Evolutionary conservation across 495 filamentous ascomycete genomes (phyloP).

Genomic region (Annulohypoxylon maeteangense): DNA sequence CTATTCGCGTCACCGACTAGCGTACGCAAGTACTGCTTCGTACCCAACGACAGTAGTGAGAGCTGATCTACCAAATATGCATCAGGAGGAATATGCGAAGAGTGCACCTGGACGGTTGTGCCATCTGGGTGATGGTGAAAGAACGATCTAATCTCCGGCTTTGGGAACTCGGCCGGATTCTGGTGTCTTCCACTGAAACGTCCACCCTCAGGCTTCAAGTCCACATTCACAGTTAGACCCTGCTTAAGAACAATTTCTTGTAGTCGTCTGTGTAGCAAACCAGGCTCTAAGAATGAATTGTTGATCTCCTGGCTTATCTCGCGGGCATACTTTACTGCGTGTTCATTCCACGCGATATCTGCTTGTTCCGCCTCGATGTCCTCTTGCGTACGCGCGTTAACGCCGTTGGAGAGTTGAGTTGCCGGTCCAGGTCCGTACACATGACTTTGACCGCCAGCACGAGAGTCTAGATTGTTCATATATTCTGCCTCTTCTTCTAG

Average conservation of each 20-base stretch:
- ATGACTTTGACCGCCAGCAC: constrained; percentile 56
- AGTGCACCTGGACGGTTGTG: constrained; percentile 65
- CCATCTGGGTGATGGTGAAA: constrained; percentile 60
- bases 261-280: constrained; percentile 56
- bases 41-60: constrained; percentile 76
- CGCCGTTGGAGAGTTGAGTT: constrained; percentile 62
- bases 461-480: constrained; percentile 64
- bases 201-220: constrained; percentile 54
- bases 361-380: constrained; percentile 61
- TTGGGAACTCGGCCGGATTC: constrained; percentile 65
- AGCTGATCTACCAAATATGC: constrained; percentile 77
- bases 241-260: constrained; percentile 72
- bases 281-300: constrained; percentile 54
- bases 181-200: constrained; percentile 50
- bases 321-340: constrained; percentile 54
- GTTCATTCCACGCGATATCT: constrained; percentile 58
- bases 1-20: constrained; percentile 76
- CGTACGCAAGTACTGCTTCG: constrained; percentile 74
- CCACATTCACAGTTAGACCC: constrained; percentile 64
- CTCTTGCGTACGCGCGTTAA: constrained; percentile 60
- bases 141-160: constrained; percentile 44
- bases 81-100: constrained; percentile 73
- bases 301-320: constrained; percentile 60
- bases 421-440: constrained; percentile 70
- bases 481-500: constrained; percentile 82